phyloP scores from a whole-genome alignment of 495 filamentous ascomycete genomes.

The Penicillium flavigenum region DNA sequence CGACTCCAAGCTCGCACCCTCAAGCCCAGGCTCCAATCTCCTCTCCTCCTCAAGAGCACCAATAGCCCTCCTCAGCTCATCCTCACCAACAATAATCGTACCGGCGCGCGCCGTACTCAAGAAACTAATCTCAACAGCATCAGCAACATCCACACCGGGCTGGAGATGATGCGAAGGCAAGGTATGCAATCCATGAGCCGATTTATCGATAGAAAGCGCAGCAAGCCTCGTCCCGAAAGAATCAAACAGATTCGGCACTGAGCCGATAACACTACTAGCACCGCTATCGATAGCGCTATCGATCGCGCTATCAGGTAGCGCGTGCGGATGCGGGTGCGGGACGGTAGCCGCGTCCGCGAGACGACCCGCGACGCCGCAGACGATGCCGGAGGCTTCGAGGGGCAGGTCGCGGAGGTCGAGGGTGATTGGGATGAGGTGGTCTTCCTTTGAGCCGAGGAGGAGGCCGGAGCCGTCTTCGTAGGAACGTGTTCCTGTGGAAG shows the following conservation, averaged over 20 bases:
- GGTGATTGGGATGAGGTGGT: conserved; percentile 82
- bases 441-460: conserved; percentile 77
- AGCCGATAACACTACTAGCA: conserved; percentile 18
- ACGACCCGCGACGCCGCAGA: conserved; percentile 84
- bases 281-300: not conserved
- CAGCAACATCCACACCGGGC: conserved; percentile 47
- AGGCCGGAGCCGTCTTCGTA: conserved; percentile 46
- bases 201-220: conserved; percentile 11
- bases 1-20: not conserved
- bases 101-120: conserved; percentile 86
- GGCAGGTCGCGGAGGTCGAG: conserved; percentile 80
- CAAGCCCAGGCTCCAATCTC: not conserved
- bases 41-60: conserved; percentile 60
- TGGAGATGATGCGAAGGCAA: conserved; percentile 33
- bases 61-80: conserved; percentile 69
- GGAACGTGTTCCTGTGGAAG: conserved; percentile 48
- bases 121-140: conserved; percentile 83
- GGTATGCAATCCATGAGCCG: conserved; percentile 9
- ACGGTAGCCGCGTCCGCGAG: conserved; percentile 57
- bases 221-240: conserved; percentile 20
- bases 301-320: too few relatives aligned
- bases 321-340: not conserved
- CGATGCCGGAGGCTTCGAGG: conserved; percentile 87
- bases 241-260: conserved; percentile 22
- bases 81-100: conserved; percentile 78